phyloP scores from a whole-genome alignment of 306 rosid genomes.

The Acmispon strigosus region DNA sequence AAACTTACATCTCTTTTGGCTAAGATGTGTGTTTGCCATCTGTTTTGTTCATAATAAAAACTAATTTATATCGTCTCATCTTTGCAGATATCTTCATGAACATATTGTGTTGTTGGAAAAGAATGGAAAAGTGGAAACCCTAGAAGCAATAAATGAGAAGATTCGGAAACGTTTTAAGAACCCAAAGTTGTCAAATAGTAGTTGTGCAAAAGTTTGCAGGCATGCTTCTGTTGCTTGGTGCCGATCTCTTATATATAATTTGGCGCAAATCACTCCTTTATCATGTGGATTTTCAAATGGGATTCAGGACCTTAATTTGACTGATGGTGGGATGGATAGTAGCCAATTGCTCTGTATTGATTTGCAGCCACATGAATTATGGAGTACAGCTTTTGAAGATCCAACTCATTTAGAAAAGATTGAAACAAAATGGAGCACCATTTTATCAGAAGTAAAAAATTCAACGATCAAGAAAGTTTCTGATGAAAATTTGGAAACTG shows the following conservation, averaged over 20 bases:
- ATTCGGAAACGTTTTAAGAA: slow-evolving; percentile 92
- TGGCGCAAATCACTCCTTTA: slow-evolving; percentile 68
- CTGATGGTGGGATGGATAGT: slow-evolving; percentile 48
- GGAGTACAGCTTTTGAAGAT: slow-evolving; percentile 80
- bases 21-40: slow-evolving; percentile 3
- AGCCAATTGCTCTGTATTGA: slow-evolving; percentile 71
- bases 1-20: slow-evolving; percentile 4
- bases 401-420: slow-evolving; percentile 42
- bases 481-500: slow-evolving; percentile 73
- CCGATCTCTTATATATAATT: slow-evolving; percentile 68
- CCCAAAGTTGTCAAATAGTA: slow-evolving; percentile 66
- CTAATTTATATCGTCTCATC: slow-evolving; percentile 22
- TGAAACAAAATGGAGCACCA: slow-evolving; percentile 57
- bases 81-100: slow-evolving; percentile 79
- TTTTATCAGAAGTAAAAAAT: slow-evolving; percentile 53
- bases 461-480: slow-evolving; percentile 47
- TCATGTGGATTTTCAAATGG: slow-evolving; percentile 38
- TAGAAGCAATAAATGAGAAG: slow-evolving; percentile 92
- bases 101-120: slow-evolving; percentile 59
- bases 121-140: slow-evolving; percentile 73
- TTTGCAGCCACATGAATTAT: slow-evolving; percentile 67
- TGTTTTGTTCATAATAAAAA: slow-evolving; percentile 1
- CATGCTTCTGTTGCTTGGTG: slow-evolving; percentile 96
- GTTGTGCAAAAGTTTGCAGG: slow-evolving; percentile 78
- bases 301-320: slow-evolving; percentile 37